These are phyloP conservation scores for Boletus patriciae DNA, from an alignment of 768 basidiomycete species.

Conservation along the genomic window DNA sequence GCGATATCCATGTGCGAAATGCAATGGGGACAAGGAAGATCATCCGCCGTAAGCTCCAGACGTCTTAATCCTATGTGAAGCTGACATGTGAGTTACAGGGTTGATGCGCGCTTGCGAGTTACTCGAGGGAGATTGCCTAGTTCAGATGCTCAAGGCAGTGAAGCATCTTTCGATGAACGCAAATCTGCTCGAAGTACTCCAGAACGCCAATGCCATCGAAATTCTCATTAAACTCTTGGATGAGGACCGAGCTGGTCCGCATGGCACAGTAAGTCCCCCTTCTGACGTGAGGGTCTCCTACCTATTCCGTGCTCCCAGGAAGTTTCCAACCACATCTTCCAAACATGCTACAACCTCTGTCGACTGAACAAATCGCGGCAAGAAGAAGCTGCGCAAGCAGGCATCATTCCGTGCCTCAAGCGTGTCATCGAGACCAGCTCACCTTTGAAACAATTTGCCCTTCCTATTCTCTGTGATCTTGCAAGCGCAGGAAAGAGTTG, in stretches of 20 bases:
- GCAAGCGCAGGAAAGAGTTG: slow-evolving; percentile 94
- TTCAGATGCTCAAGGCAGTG: slow-evolving; percentile 88
- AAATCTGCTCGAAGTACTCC: slow-evolving; percentile 85
- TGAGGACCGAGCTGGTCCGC: slow-evolving; percentile 72
- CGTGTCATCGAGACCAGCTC: slow-evolving; percentile 86
- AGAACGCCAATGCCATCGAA: slow-evolving; percentile 94
- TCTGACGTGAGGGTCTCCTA: background rate
- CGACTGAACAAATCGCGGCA: slow-evolving; percentile 91
- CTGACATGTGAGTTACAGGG: slow-evolving; percentile 46
- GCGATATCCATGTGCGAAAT: slow-evolving; percentile 89
- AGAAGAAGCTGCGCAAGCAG: slow-evolving; percentile 95
- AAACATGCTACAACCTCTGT: slow-evolving; percentile 96
- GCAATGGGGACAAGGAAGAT: slow-evolving; percentile 90
- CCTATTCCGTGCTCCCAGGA: slow-evolving; percentile 54
- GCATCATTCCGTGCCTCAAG: slow-evolving; percentile 89
- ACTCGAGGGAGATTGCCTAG: slow-evolving; percentile 84
- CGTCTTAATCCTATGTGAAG: background rate
- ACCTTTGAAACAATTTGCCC: slow-evolving; percentile 93
- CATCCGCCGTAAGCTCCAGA: slow-evolving; percentile 67
- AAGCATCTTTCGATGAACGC: slow-evolving; percentile 96
- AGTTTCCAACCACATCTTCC: slow-evolving; percentile 96
- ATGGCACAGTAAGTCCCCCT: slow-evolving; percentile 65
- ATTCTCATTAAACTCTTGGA: slow-evolving; percentile 84
- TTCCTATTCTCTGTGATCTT: slow-evolving; percentile 95
- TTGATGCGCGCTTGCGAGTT: slow-evolving; percentile 84